Evolutionary conservation across 192 early-diverging fungal genomes (phyloP).

Genomic region (Umbelopsis sp.): DNA sequence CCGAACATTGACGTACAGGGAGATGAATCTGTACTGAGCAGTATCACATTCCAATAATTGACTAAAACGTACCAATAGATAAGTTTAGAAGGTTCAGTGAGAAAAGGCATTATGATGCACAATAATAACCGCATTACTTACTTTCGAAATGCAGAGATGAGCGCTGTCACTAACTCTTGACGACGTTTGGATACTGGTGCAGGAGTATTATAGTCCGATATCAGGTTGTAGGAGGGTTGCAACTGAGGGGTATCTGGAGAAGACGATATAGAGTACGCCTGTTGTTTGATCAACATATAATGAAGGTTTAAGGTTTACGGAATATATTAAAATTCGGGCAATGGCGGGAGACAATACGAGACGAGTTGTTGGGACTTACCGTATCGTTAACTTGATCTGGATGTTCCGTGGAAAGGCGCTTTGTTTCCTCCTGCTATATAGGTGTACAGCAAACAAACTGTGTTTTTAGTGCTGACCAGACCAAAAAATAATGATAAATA

Average conservation of each 20-base stretch:
- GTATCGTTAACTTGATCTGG: background rate
- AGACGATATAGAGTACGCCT: background rate
- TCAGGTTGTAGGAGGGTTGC: background rate
- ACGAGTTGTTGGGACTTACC: background rate
- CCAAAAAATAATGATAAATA: too few species aligned
- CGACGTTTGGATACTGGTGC: background rate
- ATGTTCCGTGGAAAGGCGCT: background rate
- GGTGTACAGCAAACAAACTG: too few species aligned
- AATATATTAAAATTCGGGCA: too few species aligned
- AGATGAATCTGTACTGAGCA: background rate
- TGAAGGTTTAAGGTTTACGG: background rate
- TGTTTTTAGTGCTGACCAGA: too few species aligned
- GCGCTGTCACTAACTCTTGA: background rate
- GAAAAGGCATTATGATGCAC: too few species aligned
- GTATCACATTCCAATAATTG: conserved; percentile 7
- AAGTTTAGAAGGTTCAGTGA: too few species aligned
- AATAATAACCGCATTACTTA: background rate
- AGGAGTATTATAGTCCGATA: background rate
- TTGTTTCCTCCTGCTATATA: background rate
- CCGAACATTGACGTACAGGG: background rate
- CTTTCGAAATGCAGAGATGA: background rate
- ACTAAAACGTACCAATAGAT: too few species aligned
- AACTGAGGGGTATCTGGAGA: background rate
- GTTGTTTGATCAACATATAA: too few species aligned
- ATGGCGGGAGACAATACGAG: background rate